Base-by-base conservation (phyloP, 176 grass and related monocot species). In the Microstegium vimineum region DNA sequence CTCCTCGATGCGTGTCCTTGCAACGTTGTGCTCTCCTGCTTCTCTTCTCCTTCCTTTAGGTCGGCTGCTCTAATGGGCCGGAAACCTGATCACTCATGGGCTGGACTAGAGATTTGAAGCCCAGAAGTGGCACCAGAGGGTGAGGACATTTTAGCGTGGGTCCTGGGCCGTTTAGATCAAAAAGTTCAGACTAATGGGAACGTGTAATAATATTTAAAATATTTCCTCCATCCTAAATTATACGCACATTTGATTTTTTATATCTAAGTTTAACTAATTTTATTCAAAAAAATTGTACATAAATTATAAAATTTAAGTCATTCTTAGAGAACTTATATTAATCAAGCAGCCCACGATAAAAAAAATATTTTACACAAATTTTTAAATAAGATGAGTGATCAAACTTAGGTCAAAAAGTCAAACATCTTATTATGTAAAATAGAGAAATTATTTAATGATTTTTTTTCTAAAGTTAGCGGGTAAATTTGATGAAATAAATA, bases 31-130 rank as follows among this genome's bases (percentile, higher is more conserved):
- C 60, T 90, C 49, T 73, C 26, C 26, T 71, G 60, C 42, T 84
- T 38, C 38, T 66, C 66, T 30, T 33, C 63, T 33, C 75, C 75
- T 5, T 27, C 5, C 32, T 13, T 10, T 57, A 27, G 67, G 62
- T 82, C 11, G 80, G 63, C 40, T 84, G 22, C 14, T n/a, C 17
- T 41, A 52, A 56, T 83, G 68, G 74, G 27, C 69, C 35, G 34
- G 17, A 46, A 0, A 4, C 14, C 7, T 10, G 20, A 49, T 11
- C 26, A 10, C 14, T 74, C 5, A 0, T 75, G 46, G 60, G 59
- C 69, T 14, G 20, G 18, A 10, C 5, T 25, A 9, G 25, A 74
- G 5, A 43, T 40, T 37, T 2, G 15, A 1, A 10, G 76, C 26
- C 43, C 27, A 23, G 1, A 54, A 52, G 7, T 7, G 6, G 14